Percentiles rank a stretch among this genome's conserved stretches.
Evolutionary conservation across 805 yeast species (phyloP).

Genomic region (Metschnikowia anglica): DNA sequence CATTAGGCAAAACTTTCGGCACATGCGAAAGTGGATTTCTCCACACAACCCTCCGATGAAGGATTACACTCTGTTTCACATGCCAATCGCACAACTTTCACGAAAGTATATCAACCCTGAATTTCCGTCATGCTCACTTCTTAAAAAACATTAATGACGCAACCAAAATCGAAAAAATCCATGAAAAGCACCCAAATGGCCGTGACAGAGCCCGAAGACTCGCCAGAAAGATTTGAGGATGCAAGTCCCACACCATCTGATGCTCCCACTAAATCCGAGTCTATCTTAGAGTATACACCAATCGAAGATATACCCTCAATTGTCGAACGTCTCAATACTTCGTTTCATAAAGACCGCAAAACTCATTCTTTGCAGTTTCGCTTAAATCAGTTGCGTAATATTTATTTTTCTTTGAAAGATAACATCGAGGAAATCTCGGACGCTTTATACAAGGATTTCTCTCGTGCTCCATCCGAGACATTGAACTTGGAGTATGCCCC

Average conservation of each 20-base stretch:
- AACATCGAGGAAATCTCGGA: constrained; percentile 51
- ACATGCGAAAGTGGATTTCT: background rate
- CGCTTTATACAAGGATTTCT: constrained; percentile 67
- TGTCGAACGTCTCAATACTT: constrained; percentile 41
- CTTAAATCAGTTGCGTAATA: constrained; percentile 59
- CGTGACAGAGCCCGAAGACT: background rate
- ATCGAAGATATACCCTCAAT: constrained; percentile 47
- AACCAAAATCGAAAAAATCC: background rate
- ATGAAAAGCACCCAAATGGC: background rate
- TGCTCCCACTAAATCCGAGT: background rate
- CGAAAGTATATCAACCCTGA: background rate
- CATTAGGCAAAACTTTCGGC: background rate
- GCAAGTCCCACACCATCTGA: background rate
- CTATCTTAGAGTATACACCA: constrained; percentile 42
- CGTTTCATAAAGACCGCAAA: constrained; percentile 47
- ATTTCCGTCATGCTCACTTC: background rate
- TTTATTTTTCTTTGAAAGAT: constrained; percentile 64
- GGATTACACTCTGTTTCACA: background rate
- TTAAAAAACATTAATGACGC: background rate
- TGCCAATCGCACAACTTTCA: background rate
- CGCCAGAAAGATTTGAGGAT: background rate
- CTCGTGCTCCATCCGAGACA: constrained; percentile 64
- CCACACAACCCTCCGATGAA: background rate
- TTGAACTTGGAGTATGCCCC: constrained; percentile 54
- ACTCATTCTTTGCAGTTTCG: constrained; percentile 55